These are phyloP conservation scores for Hebeloma cylindrosporum DNA, from an alignment of 768 basidiomycete species.

Conservation along the genomic window DNA sequence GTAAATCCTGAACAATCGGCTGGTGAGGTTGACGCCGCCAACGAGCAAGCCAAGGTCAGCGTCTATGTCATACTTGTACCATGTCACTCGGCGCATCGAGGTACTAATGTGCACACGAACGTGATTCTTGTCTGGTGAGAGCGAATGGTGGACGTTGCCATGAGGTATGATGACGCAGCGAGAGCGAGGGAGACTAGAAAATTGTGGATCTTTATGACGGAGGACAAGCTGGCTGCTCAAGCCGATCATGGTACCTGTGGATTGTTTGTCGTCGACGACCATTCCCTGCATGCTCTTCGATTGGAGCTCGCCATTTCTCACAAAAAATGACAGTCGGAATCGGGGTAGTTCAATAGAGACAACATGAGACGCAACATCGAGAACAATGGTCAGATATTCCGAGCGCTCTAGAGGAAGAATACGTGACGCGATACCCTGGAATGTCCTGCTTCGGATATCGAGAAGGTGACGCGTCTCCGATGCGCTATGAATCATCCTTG, in stretches of 20 bases:
- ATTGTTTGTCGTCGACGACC: conserved; percentile 42
- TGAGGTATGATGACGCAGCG: conserved; percentile 42
- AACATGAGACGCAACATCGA: conserved; percentile 12
- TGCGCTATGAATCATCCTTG: conserved; percentile 13
- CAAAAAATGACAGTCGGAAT: conserved; percentile 40
- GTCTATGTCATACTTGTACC: conserved; percentile 35
- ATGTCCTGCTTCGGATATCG: conserved; percentile 27
- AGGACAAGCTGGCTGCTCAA: conserved; percentile 41
- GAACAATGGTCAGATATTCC: conserved; percentile 8
- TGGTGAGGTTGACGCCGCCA: conserved; percentile 27
- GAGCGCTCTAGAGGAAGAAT: conserved; percentile 14
- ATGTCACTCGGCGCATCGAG: conserved; percentile 17
- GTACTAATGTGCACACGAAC: conserved; percentile 24
- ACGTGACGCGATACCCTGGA: conserved; percentile 14
- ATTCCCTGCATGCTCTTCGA: conserved; percentile 42
- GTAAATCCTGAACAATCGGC: conserved; percentile 38
- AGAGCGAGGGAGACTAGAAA: conserved; percentile 19
- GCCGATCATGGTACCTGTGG: conserved; percentile 45
- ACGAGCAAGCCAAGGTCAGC: conserved; percentile 30
- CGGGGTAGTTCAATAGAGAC: conserved; percentile 39
- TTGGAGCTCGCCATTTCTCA: conserved; percentile 34
- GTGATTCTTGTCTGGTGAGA: conserved; percentile 17
- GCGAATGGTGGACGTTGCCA: conserved; percentile 27
- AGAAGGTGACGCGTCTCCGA: conserved; percentile 8
- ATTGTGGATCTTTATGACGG: conserved; percentile 18